Conservation (phyloP, 164 flowering plant species). For the Piper longum region DNA sequence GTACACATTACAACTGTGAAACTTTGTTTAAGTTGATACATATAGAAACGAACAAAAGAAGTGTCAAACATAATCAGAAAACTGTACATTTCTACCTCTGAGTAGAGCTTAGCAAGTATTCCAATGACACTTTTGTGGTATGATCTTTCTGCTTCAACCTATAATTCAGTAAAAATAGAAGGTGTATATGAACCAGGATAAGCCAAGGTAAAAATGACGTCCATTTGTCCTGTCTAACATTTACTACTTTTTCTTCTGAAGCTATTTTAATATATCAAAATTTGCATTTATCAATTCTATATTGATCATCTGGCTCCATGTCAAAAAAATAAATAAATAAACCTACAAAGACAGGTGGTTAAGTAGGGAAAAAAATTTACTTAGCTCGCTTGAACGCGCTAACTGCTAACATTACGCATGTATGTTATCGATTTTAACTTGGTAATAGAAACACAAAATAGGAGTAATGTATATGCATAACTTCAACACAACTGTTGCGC, state of each 20-base stretch:
- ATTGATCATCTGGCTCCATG: no score
- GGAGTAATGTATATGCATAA: no score
- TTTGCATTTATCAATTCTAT: no score
- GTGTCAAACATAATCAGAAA: not conserved
- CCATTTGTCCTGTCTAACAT: not conserved
- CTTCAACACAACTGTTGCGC: no score
- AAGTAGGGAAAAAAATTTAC: no score
- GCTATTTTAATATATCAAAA: no score
- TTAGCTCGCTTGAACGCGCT: not conserved
- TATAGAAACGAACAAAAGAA: no score
- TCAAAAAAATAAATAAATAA: no score
- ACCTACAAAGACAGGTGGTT: no score
- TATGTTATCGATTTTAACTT: no score
- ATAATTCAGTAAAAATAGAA: constrained; percentile 3
- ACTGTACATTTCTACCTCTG: constrained; percentile 30
- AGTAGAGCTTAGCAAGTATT: constrained; percentile 44
- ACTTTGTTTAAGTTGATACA: not conserved
- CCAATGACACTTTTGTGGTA: constrained; percentile 45
- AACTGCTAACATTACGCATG: no score
- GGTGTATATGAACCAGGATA: not conserved
- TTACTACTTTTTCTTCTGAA: not conserved
- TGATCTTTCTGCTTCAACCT: constrained; percentile 77
- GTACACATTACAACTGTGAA: not conserved
- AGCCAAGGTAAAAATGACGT: not conserved
- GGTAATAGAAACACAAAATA: no score